Percentiles rank a stretch among this genome's conserved stretches.
Conservation (phyloP, 148 eudicot species). For the Camellia sinensis region DNA sequence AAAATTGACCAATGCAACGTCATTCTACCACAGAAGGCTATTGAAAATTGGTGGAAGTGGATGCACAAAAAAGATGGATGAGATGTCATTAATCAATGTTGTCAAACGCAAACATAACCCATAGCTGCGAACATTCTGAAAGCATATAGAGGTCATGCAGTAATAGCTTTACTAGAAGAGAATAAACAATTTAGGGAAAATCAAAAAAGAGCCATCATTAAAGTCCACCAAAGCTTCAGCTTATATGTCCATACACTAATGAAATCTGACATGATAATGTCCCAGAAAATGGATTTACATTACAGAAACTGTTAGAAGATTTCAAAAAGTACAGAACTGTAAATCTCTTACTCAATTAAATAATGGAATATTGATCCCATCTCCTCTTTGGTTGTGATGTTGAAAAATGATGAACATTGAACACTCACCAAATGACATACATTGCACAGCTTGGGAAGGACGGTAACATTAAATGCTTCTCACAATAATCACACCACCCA, state of each 20-base stretch:
- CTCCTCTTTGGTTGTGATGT: neutral
- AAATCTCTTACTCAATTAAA: neutral
- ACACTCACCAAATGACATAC: neutral
- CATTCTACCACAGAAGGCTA: neutral
- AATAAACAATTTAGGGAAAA: neutral
- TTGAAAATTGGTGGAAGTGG: neutral
- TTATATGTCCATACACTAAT: constrained; percentile 1
- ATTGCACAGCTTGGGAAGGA: neutral
- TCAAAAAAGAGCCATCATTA: neutral
- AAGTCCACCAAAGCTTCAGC: neutral
- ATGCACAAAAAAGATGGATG: neutral
- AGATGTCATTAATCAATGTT: neutral
- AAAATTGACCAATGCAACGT: neutral
- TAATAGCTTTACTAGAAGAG: neutral
- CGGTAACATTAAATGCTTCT: neutral
- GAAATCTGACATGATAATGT: neutral
- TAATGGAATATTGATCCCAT: neutral
- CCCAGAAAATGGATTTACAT: neutral
- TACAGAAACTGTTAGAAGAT: neutral
- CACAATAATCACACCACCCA: neutral
- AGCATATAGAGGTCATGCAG: neutral
- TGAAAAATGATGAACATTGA: neutral
- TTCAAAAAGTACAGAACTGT: neutral
- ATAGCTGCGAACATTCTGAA: neutral
- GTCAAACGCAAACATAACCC: neutral